These are phyloP conservation scores for Fusarium udum DNA, from an alignment of 2,329 filamentous ascomycete genomes.

Conservation along the genomic window DNA sequence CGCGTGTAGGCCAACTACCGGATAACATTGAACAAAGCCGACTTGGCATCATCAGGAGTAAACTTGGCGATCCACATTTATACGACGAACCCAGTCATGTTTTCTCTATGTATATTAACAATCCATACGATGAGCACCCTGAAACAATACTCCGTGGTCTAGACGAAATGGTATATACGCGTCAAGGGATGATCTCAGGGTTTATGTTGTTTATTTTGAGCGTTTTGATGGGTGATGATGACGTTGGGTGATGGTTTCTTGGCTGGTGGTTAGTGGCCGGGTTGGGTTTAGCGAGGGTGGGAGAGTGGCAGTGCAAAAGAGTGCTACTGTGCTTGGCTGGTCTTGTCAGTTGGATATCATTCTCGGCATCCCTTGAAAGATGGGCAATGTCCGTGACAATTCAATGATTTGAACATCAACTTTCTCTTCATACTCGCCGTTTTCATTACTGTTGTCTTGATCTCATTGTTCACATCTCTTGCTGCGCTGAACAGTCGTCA, in stretches of 20 bases:
- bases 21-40: conserved; percentile 12
- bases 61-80: conserved; percentile 20
- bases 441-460: fast-evolving
- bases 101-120: background rate
- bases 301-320: conserved; percentile 16
- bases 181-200: background rate
- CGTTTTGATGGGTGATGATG: background rate
- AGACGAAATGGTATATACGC: background rate
- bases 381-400: background rate
- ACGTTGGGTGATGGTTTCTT: background rate
- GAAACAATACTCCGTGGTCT: background rate
- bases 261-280: background rate
- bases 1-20: conserved; percentile 6
- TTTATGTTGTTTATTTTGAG: background rate
- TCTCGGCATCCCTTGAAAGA: background rate
- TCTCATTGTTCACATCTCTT: fast-evolving
- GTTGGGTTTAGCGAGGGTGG: conserved; percentile 8
- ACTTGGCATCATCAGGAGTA: conserved; percentile 9
- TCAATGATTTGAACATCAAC: background rate
- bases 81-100: conserved; percentile 21
- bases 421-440: background rate
- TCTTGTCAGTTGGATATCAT: background rate
- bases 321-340: conserved; percentile 4
- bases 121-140: background rate
- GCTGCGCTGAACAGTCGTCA: fast-evolving